These are phyloP conservation scores for Clavulina sp. DNA, from an alignment of 768 basidiomycete species.

Conservation along the genomic window DNA sequence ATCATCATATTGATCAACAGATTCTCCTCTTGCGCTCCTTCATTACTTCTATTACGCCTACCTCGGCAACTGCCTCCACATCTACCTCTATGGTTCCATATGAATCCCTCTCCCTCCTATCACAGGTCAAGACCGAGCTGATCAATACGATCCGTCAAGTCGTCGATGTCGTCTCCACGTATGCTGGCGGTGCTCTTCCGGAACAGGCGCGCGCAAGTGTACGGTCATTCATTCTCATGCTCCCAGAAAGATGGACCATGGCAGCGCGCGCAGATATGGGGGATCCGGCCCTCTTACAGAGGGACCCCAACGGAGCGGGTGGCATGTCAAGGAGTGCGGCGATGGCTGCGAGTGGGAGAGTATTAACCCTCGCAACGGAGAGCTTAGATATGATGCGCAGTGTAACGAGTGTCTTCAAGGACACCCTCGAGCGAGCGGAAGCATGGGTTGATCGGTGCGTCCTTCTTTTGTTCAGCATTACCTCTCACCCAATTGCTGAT, in stretches of 20 bases:
- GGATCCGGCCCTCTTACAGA: not conserved
- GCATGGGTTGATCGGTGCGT: conserved; percentile 26
- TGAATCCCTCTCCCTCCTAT: conserved; percentile 41
- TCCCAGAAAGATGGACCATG: conserved; percentile 68
- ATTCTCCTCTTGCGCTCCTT: conserved; percentile 73
- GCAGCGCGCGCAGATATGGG: conserved; percentile 10
- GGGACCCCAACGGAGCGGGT: not conserved
- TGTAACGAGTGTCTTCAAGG: conserved; percentile 75
- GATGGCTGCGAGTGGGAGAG: conserved; percentile 57
- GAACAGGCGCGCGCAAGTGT: conserved; percentile 66
- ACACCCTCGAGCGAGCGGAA: conserved; percentile 75
- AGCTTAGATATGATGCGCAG: conserved; percentile 85
- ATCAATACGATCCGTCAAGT: conserved; percentile 82
- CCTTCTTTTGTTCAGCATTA: not conserved
- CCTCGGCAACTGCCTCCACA: conserved; percentile 11
- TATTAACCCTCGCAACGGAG: conserved; percentile 73
- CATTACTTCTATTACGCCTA: conserved; percentile 33
- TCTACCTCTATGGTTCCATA: conserved; percentile 20
- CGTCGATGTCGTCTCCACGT: conserved; percentile 59
- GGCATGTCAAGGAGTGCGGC: conserved; percentile 24
- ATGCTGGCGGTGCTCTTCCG: conserved; percentile 72
- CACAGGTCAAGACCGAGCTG: conserved; percentile 59
- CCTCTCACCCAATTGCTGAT: not conserved
- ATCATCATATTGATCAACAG: conserved; percentile 71
- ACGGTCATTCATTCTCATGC: conserved; percentile 52